These are phyloP conservation scores for Aechmea fasciata DNA, from an alignment of 176 grass and related monocot genomes.

Conservation along the genomic window DNA sequence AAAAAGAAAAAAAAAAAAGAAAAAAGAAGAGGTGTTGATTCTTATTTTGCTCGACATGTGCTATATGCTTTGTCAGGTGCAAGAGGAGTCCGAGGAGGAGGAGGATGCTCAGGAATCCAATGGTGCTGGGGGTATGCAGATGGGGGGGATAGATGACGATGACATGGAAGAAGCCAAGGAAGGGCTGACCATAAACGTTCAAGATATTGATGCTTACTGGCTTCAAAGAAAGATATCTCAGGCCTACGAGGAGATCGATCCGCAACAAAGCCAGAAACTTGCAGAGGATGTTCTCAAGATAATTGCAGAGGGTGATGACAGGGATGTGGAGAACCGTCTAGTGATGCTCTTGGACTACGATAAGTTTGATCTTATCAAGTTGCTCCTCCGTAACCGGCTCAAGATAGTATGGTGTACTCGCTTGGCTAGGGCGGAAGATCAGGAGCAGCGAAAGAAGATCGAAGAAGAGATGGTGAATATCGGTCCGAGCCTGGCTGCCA, in stretches of 20 bases:
- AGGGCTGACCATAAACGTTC: conserved; percentile 62
- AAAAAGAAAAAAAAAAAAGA: no score
- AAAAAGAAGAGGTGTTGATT: not conserved
- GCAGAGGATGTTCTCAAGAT: conserved; percentile 85
- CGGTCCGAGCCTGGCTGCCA: conserved; percentile 38
- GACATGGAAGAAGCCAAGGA: conserved; percentile 59
- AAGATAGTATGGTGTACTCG: conserved; percentile 99
- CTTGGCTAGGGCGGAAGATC: conserved; percentile 75
- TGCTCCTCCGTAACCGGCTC: conserved; percentile 67
- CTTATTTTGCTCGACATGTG: not conserved
- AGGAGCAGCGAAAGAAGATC: conserved; percentile 69
- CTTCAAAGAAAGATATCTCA: conserved; percentile 91
- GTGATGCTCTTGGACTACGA: conserved; percentile 85
- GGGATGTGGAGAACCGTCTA: conserved; percentile 74
- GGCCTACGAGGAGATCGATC: conserved; percentile 76
- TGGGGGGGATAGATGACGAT: conserved; percentile 71
- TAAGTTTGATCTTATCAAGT: conserved; percentile 89
- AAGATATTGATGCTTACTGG: conserved; percentile 99
- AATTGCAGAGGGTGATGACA: conserved; percentile 70
- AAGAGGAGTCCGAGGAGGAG: conserved; percentile 86
- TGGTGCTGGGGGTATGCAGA: conserved; percentile 66
- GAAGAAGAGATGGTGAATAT: conserved; percentile 74
- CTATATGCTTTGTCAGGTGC: conserved; percentile 37
- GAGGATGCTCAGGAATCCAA: conserved; percentile 42
- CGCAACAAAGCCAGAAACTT: conserved; percentile 75